phyloP scores from a whole-genome alignment of 371 early-diverging fungal genomes.

The Rhizopus delemar region DNA sequence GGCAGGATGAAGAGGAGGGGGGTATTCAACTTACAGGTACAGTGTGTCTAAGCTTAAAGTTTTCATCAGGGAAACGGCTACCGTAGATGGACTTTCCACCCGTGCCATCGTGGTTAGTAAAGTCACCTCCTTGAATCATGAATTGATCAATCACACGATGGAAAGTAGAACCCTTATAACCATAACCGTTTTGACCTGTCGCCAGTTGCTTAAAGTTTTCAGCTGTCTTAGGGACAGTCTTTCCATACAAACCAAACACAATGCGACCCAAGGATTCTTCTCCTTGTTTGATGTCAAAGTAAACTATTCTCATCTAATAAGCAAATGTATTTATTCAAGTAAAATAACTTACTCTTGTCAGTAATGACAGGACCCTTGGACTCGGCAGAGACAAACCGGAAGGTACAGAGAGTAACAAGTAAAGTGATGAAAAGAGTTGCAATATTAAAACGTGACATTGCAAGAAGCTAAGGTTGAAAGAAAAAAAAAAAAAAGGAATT shows the following conservation, averaged over 20 bases:
- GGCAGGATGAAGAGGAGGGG: neutral
- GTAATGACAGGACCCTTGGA: conserved; percentile 47
- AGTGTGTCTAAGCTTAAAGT: conserved; percentile 86
- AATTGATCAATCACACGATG: conserved; percentile 91
- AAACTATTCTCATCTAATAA: conserved; percentile 55
- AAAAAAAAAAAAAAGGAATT: conserved; percentile 10
- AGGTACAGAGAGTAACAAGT: conserved; percentile 39
- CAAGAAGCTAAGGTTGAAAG: conserved; percentile 1
- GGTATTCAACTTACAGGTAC: conserved; percentile 56
- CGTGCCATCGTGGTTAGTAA: conserved; percentile 83
- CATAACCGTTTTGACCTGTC: conserved; percentile 75
- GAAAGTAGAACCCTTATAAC: conserved; percentile 87
- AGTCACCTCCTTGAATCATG: conserved; percentile 88
- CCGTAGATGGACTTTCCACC: conserved; percentile 96
- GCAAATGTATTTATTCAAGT: neutral
- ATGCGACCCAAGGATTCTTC: conserved; percentile 81
- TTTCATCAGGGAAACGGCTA: conserved; percentile 92
- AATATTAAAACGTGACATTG: conserved; percentile 44
- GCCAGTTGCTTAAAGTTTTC: conserved; percentile 91
- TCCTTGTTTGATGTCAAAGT: conserved; percentile 89
- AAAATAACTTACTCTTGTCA: conserved; percentile 38
- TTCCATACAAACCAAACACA: conserved; percentile 82
- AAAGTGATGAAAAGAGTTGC: conserved; percentile 32
- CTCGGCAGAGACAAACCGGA: conserved; percentile 45
- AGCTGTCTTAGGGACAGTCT: conserved; percentile 77